A percentile compares a stretch with the other conserved stretches of the same genome.
Conservation (phyloP, 108 stramenopile species). For the Chaetoceros muelleri region DNA sequence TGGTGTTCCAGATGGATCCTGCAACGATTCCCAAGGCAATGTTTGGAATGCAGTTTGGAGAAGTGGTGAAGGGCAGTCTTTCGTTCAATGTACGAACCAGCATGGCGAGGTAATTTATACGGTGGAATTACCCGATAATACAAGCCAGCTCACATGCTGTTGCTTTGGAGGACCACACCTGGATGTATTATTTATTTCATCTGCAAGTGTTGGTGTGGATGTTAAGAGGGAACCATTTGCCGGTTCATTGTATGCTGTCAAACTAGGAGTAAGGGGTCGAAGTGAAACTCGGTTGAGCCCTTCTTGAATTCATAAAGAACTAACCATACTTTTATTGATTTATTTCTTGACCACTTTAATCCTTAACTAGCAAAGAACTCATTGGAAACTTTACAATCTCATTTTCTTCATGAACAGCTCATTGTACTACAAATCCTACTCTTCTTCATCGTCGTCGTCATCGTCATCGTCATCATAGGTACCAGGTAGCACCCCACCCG, state of each 20-base stretch:
- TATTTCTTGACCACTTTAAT: too few species aligned
- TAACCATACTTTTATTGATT: too few species aligned
- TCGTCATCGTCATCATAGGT: constrained; percentile 34
- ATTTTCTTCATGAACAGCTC: not conserved
- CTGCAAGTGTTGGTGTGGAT: constrained; percentile 18
- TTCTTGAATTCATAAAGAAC: too few species aligned
- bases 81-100: constrained; percentile 29
- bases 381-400: too few species aligned
- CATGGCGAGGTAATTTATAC: constrained; percentile 26
- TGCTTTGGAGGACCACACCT: constrained; percentile 36
- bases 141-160: constrained; percentile 35
- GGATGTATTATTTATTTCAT: constrained; percentile 34
- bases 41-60: constrained; percentile 44
- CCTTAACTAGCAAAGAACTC: too few species aligned
- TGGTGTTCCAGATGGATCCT: constrained; percentile 31
- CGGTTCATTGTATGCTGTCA: constrained; percentile 32
- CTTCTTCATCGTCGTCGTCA: constrained; percentile 26
- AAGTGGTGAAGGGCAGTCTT: constrained; percentile 13
- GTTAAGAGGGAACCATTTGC: constrained; percentile 19
- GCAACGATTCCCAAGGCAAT: constrained; percentile 30
- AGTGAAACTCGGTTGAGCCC: constrained; percentile 6
- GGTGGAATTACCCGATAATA: constrained; percentile 25
- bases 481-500: constrained; percentile 13
- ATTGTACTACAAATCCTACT: constrained; percentile 5
- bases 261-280: constrained; percentile 13